These are phyloP conservation scores for Globisporangium lucens DNA, from an alignment of 352 stramenopile genomes.

Conservation along the genomic window DNA sequence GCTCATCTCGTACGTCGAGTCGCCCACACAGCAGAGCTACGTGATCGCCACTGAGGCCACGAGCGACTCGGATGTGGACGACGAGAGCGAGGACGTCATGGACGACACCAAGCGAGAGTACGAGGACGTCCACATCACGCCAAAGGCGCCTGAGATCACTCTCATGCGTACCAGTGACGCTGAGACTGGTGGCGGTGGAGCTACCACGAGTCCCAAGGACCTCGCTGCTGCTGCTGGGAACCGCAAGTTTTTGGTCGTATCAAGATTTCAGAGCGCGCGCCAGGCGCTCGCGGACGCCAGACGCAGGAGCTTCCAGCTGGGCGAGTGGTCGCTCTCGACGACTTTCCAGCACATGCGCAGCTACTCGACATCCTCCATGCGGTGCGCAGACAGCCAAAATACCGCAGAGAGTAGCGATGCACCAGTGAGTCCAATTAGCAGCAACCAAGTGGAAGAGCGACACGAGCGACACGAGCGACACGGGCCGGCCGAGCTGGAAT, in stretches of 20 bases:
- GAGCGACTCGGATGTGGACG: not conserved
- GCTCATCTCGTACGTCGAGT: conserved; percentile 4
- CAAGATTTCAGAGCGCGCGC: not conserved
- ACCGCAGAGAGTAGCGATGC: not conserved
- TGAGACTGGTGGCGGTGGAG: not conserved
- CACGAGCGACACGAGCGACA: not conserved
- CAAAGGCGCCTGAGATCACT: not conserved
- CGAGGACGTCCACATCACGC: not conserved
- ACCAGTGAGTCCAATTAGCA: not conserved
- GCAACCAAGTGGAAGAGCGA: not conserved
- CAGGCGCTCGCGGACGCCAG: not conserved
- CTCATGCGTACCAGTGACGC: not conserved
- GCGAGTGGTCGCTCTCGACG: not conserved
- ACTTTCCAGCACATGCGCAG: not conserved
- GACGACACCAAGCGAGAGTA: too few relatives aligned
- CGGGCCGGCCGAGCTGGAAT: too few relatives aligned
- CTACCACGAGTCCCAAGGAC: not conserved
- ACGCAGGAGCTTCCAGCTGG: not conserved
- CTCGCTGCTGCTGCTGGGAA: too few relatives aligned
- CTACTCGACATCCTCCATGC: not conserved
- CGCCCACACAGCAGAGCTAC: not conserved
- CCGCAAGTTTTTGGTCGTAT: not conserved
- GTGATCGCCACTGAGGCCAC: not conserved
- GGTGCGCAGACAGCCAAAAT: not conserved
- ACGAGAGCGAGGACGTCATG: not conserved